A percentile compares a stretch with the other conserved stretches of the same genome.
These are phyloP conservation scores for Elsinoe perseae DNA, from an alignment of 2,329 filamentous ascomycete genomes.

Conservation along the genomic window DNA sequence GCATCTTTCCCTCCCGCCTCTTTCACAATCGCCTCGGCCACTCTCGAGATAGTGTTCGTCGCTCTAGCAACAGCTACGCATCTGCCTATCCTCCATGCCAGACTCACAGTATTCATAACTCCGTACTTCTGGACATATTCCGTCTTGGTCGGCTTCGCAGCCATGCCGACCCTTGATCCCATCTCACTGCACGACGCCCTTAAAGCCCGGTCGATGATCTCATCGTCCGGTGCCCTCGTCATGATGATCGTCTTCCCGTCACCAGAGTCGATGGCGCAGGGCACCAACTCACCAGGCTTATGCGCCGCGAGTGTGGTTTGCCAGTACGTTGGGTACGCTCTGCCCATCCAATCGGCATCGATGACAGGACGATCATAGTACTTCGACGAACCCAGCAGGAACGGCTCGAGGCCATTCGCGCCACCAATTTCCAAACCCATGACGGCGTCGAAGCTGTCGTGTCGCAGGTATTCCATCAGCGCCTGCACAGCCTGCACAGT, in stretches of 20 bases:
- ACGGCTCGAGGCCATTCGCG: conserved; percentile 53
- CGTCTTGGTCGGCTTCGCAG: conserved; percentile 34
- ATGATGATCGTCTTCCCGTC: conserved; percentile 40
- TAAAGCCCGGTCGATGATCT: conserved; percentile 38
- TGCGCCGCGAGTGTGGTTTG: conserved; percentile 41
- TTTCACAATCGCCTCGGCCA: conserved; percentile 52
- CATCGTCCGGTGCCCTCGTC: conserved; percentile 35
- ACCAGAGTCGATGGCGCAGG: conserved; percentile 40
- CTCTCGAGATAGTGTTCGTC: conserved; percentile 44
- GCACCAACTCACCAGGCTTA: conserved; percentile 34
- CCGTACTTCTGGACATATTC: conserved; percentile 32
- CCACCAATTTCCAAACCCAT: conserved; percentile 61
- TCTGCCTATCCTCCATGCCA: conserved; percentile 50
- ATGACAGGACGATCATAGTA: conserved; percentile 41
- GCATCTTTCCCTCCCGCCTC: conserved; percentile 49
- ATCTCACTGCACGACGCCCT: conserved; percentile 30
- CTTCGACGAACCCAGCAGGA: conserved; percentile 48
- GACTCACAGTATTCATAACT: conserved; percentile 37
- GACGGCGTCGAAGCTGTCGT: conserved; percentile 46
- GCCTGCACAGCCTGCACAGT: conserved; percentile 31
- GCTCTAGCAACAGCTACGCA: conserved; percentile 47
- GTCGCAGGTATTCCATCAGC: conserved; percentile 45
- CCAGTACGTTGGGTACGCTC: conserved; percentile 41
- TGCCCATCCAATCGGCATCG: conserved; percentile 42
- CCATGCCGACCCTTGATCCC: conserved; percentile 32